A percentile compares a stretch with the other conserved stretches of the same genome.
Evolutionary conservation across 345 rosid genomes (phyloP).

Genomic region (Acer negundo): DNA sequence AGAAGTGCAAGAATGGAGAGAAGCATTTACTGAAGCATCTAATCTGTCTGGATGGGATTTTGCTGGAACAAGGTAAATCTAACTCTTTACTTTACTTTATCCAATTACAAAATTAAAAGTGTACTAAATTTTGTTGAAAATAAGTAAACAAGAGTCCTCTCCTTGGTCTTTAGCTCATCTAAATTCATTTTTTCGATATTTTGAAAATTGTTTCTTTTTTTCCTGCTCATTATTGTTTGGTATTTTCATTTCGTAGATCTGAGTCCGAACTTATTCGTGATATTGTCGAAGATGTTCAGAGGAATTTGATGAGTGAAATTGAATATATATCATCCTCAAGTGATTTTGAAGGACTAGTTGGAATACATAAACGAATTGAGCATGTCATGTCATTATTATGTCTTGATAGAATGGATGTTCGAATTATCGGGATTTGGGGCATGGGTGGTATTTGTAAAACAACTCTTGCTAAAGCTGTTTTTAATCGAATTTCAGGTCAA

Average conservation of each 20-base stretch:
- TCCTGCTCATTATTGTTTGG: background rate
- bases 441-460: background rate
- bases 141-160: too few species aligned
- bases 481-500: background rate
- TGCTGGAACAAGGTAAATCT: too few species aligned
- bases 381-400: background rate
- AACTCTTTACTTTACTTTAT: too few species aligned
- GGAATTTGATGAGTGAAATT: background rate
- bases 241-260: background rate
- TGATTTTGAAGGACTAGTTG: background rate
- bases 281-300: background rate
- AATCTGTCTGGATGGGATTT: too few species aligned
- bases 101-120: too few species aligned
- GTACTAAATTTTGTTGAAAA: too few species aligned
- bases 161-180: too few species aligned
- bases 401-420: background rate
- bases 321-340: background rate
- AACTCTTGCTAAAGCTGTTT: background rate
- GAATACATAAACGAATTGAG: background rate
- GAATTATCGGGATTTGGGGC: background rate
- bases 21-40: too few species aligned
- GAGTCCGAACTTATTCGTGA: background rate
- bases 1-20: too few species aligned
- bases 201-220: too few species aligned
- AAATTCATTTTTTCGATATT: too few species aligned